Evolutionary conservation across 306 rosid species (phyloP).

Genomic region (Sechiopsis laciniata): DNA sequence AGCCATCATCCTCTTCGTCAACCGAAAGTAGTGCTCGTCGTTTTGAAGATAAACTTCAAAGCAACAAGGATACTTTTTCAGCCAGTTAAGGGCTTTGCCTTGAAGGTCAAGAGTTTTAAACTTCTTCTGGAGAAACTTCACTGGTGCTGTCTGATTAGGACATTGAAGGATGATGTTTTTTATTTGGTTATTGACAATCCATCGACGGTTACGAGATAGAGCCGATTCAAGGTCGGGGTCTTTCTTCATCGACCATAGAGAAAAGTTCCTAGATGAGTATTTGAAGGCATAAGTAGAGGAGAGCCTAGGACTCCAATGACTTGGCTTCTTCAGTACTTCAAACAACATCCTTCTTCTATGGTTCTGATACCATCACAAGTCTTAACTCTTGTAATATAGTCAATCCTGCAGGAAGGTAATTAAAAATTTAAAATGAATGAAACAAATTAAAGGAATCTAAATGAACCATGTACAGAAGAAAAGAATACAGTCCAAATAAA

Average conservation of each 20-base stretch:
- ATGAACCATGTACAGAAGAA: background rate
- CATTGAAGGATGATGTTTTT: constrained; percentile 69
- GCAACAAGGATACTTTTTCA: constrained; percentile 74
- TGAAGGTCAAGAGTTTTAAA: constrained; percentile 82
- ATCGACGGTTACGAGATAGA: constrained; percentile 67
- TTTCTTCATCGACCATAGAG: constrained; percentile 85
- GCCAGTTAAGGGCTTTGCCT: constrained; percentile 81
- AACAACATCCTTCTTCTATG: background rate
- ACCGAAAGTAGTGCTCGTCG: constrained; percentile 40
- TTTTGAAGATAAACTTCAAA: constrained; percentile 43
- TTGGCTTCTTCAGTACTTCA: constrained; percentile 7
- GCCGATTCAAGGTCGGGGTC: constrained; percentile 72
- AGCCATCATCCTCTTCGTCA: constrained; percentile 59
- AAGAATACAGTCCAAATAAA: background rate
- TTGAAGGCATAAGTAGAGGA: constrained; percentile 8
- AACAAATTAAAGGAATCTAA: background rate
- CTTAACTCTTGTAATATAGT: background rate
- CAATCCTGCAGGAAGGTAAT: constrained; percentile 9
- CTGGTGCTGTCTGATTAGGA: constrained; percentile 51
- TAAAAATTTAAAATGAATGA: background rate
- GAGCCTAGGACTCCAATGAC: background rate
- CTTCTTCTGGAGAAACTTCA: constrained; percentile 60
- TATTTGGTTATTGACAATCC: constrained; percentile 80
- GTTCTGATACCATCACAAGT: background rate
- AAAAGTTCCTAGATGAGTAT: constrained; percentile 33